Percentiles rank a stretch among this genome's conserved stretches.
These are phyloP conservation scores for Suillus brevipes DNA, from an alignment of 768 basidiomycete species.

Conservation along the genomic window DNA sequence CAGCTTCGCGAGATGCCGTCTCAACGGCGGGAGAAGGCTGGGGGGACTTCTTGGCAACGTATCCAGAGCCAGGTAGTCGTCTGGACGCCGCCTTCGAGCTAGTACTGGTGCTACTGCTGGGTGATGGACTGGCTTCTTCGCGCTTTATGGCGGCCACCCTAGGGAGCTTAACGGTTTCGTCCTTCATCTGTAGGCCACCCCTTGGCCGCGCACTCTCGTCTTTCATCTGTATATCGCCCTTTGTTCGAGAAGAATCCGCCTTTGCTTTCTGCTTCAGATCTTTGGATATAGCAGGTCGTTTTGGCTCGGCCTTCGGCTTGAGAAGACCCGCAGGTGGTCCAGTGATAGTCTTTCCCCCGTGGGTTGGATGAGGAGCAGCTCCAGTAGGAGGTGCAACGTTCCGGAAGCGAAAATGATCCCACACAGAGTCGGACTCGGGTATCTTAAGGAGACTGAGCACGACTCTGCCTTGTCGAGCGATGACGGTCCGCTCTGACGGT, in stretches of 20 bases:
- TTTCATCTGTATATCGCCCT: constrained; percentile 43
- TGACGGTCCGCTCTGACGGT: constrained; percentile 45
- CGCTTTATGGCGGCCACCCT: constrained; percentile 33
- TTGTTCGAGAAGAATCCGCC: constrained; percentile 23
- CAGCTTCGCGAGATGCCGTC: constrained; percentile 23
- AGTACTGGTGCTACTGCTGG: constrained; percentile 8
- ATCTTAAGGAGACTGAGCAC: constrained; percentile 52
- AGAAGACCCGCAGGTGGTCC: constrained; percentile 13
- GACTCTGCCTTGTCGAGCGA: constrained; percentile 53
- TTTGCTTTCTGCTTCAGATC: constrained; percentile 45
- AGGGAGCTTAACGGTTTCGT: constrained; percentile 40
- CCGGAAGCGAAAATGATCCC: constrained; percentile 52
- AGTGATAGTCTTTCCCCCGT: constrained; percentile 10
- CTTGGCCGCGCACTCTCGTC: constrained; percentile 34
- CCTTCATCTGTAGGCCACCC: constrained; percentile 46
- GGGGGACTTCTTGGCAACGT: constrained; percentile 38
- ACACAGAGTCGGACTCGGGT: constrained; percentile 60
- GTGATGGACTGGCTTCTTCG: constrained; percentile 23
- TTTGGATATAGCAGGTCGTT: constrained; percentile 46
- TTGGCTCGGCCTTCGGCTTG: constrained; percentile 34
- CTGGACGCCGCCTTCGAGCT: constrained; percentile 28
- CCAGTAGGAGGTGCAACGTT: constrained; percentile 16
- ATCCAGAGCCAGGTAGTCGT: constrained; percentile 52
- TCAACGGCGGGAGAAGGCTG: constrained; percentile 18
- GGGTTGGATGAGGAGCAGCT: constrained; percentile 13